Conservation (phyloP, 345 rosid species). For the Bretschneidera sinensis region DNA sequence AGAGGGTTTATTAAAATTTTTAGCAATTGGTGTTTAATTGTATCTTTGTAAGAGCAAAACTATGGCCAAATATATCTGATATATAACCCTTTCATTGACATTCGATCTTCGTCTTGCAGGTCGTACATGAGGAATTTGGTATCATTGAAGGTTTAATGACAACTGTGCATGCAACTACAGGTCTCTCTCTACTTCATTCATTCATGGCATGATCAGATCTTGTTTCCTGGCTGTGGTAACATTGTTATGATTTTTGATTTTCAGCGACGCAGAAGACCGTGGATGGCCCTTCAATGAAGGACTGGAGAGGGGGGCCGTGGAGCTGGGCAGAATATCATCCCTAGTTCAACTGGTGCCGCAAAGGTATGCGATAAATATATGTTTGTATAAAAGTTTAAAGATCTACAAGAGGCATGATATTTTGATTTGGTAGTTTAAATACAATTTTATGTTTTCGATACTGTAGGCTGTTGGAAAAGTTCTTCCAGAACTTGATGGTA, state of each 20-base stretch:
- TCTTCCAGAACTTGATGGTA: slow-evolving; percentile 95
- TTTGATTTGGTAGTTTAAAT: background rate
- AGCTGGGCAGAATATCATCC: slow-evolving; percentile 96
- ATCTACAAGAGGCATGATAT: background rate
- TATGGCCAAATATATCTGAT: background rate
- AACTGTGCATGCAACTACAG: slow-evolving; percentile 99
- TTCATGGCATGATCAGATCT: background rate
- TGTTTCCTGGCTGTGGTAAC: slow-evolving; percentile 2
- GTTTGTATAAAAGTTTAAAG: background rate
- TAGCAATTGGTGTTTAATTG: background rate
- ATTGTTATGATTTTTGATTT: slow-evolving; percentile 19
- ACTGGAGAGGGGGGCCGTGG: slow-evolving; percentile 99
- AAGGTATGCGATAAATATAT: slow-evolving; percentile 43
- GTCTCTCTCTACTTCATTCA: slow-evolving; percentile 33
- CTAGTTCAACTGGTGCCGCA: slow-evolving; percentile 99
- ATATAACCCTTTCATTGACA: too few species aligned
- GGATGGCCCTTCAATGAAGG: slow-evolving; percentile 98
- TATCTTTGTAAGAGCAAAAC: slow-evolving; percentile 3
- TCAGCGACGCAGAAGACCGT: slow-evolving; percentile 98
- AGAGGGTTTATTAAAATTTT: background rate
- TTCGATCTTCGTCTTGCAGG: slow-evolving; percentile 37
- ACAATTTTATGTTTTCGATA: background rate
- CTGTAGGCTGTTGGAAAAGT: slow-evolving; percentile 97
- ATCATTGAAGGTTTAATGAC: slow-evolving; percentile 98
- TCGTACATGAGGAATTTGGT: slow-evolving; percentile 96